Evolutionary conservation across 2,329 filamentous ascomycete genomes (phyloP), one percentile per base, ranked within the genome.

Genomic region (Fusarium sp.): DNA sequence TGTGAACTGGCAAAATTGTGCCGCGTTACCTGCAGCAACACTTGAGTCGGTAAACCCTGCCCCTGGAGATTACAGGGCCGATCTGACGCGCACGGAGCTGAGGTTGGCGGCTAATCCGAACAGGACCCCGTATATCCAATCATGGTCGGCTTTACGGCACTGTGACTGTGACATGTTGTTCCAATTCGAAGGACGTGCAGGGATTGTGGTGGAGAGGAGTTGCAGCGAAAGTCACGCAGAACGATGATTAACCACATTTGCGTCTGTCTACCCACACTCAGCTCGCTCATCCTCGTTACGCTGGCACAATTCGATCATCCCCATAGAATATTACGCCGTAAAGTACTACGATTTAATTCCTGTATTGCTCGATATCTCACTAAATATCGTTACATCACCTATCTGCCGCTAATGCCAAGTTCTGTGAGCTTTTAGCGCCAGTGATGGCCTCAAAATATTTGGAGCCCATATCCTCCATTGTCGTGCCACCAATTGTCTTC

Each of bases 361-460:
- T 11, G 26, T 9, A 31, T 21, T 46, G 14, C 26, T 7, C 13
- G 17, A 19, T n/a, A 19, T 33, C 26, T 17, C 21, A 26, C 22
- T 24, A n/a, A 26, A 7, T 44, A 33, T 19, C 19, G 10, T 9
- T 6, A 4, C 10, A 33, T 28, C 15, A 52, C 6, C 54, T 21
- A 14, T 59, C 40, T 5, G 26, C 56, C 7, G 56, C 50, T 15
- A 56, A 31, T 4, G 50, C 26, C 10, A 59, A 5, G 17, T 59
- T 56, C 7, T 40, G 51, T 2, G 40, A 56, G 4, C 40, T 21
- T 40, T 39, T 58, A 5, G 56, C 50, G 2, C 50, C 56, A 5
- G 50, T 56, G 17, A 59, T 31, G 42, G 56, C 56, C 40, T 59
- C 56, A 40, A 56, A 28, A 56, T 59, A 56, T 17, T 56, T 56